Evolutionary conservation across 2,329 filamentous ascomycete genomes (phyloP).

Genomic region (Mycogone perniciosa): DNA sequence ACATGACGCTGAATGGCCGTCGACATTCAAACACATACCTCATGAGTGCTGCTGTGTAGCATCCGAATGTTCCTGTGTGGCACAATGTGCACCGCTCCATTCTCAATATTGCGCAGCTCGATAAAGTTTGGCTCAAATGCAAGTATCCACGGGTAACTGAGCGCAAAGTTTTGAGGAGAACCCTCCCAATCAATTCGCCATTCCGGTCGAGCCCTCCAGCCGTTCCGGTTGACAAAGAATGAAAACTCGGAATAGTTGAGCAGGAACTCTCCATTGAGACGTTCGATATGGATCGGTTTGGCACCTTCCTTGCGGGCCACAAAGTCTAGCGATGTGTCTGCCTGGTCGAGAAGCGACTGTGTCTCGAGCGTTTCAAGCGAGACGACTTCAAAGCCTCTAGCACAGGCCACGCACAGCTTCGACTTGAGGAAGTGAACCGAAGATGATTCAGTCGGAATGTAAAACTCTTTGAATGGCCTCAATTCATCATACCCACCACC

Average conservation of each 20-base stretch:
- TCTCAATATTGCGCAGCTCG: slow-evolving; percentile 92
- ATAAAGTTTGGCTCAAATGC: slow-evolving; percentile 98
- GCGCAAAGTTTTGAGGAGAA: slow-evolving; percentile 81
- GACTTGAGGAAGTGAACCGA: slow-evolving; percentile 97
- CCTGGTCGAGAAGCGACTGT: slow-evolving; percentile 92
- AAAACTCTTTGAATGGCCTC: slow-evolving; percentile 97
- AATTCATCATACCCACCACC: slow-evolving; percentile 87
- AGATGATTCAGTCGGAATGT: slow-evolving; percentile 96
- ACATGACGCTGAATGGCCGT: neutral
- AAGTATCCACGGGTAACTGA: slow-evolving; percentile 94
- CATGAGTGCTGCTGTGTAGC: slow-evolving; percentile 93
- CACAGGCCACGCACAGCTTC: slow-evolving; percentile 93
- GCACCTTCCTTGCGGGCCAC: slow-evolving; percentile 90
- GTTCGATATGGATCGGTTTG: slow-evolving; percentile 93
- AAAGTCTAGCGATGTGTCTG: slow-evolving; percentile 95
- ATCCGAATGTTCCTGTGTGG: slow-evolving; percentile 95
- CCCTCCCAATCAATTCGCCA: slow-evolving; percentile 99
- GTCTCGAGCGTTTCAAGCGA: slow-evolving; percentile 96
- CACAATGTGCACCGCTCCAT: slow-evolving; percentile 88
- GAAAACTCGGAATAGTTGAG: slow-evolving; percentile 98
- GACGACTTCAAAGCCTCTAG: slow-evolving; percentile 93
- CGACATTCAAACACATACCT: slow-evolving; percentile 55
- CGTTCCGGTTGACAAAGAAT: slow-evolving; percentile 98
- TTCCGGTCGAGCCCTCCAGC: slow-evolving; percentile 90
- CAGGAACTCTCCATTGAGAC: slow-evolving; percentile 92